phyloP scores from a whole-genome alignment of 345 rosid genomes.

The Limnanthes douglasii region DNA sequence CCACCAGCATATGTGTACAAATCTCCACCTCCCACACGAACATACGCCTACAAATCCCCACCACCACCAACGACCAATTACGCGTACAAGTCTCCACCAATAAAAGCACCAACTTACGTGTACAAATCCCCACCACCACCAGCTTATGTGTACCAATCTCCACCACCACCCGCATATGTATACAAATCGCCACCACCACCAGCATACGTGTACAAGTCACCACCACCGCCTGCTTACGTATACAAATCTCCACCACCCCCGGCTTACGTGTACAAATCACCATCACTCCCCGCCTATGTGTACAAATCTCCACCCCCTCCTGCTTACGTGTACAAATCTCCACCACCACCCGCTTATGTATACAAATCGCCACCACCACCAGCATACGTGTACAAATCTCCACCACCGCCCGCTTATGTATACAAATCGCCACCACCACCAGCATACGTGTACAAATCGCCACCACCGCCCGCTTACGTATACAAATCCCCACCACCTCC shows the following conservation, averaged over 20 bases:
- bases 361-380: slow-evolving; percentile 12
- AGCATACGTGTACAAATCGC: slow-evolving; percentile 8
- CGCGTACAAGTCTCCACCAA: slow-evolving; percentile 11
- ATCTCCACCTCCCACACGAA: slow-evolving; percentile 2
- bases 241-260: slow-evolving; percentile 16
- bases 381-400: slow-evolving; percentile 7
- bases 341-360: slow-evolving; percentile 18
- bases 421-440: slow-evolving; percentile 2
- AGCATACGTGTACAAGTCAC: slow-evolving; percentile 12
- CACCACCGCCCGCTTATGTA: slow-evolving; percentile 5
- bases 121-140: slow-evolving; percentile 12
- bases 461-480: slow-evolving; percentile 11
- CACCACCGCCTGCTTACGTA: slow-evolving; percentile 15
- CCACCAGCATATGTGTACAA: slow-evolving; percentile 4
- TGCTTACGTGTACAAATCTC: slow-evolving; percentile 13
- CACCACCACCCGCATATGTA: neutral
- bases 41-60: slow-evolving; percentile 17
- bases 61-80: slow-evolving; percentile 10
- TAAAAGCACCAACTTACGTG: too few relatives aligned
- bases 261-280: slow-evolving; percentile 11
- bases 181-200: slow-evolving; percentile 15
- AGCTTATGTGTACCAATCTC: neutral
- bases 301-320: slow-evolving; percentile 16
- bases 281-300: slow-evolving; percentile 10
- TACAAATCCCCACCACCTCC: slow-evolving; percentile 1